Evolutionary conservation across 2,329 filamentous ascomycete species (phyloP).

Genomic region (Albifimbria verrucaria): DNA sequence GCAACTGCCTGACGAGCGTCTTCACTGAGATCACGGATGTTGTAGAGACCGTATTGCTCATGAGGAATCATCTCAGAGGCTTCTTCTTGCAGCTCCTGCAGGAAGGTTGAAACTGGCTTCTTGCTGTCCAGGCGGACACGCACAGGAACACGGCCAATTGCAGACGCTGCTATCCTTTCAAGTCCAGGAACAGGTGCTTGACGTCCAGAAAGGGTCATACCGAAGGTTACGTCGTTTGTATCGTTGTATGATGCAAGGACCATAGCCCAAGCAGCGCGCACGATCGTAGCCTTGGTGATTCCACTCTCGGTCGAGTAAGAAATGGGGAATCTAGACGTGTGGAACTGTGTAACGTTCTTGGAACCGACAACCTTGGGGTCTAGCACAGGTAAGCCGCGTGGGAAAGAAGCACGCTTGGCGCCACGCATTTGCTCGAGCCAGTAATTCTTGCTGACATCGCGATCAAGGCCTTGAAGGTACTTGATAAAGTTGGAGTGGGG

Average conservation of each 20-base stretch:
- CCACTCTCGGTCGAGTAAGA: too few relatives aligned
- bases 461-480: constrained; percentile 2
- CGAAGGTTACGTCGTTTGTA: background rate
- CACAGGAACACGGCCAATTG: background rate
- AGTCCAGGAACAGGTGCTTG: background rate
- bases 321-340: constrained; percentile 3
- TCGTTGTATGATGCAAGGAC: background rate
- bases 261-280: background rate
- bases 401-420: background rate
- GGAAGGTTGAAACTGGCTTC: background rate
- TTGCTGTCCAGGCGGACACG: background rate
- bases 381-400: background rate
- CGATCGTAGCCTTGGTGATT: background rate
- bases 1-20: background rate
- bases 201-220: background rate
- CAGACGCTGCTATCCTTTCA: background rate
- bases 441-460: background rate
- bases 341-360: background rate
- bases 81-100: constrained; percentile 8
- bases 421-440: background rate
- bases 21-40: constrained; percentile 1
- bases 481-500: constrained; percentile 40
- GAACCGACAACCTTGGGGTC: background rate
- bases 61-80: constrained; percentile 13
- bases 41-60: constrained; percentile 13